Evolutionary conservation across 805 yeast genomes (phyloP), one percentile per base, ranked within the genome.

Genomic region (Metschnikowia noctiluminum): DNA sequence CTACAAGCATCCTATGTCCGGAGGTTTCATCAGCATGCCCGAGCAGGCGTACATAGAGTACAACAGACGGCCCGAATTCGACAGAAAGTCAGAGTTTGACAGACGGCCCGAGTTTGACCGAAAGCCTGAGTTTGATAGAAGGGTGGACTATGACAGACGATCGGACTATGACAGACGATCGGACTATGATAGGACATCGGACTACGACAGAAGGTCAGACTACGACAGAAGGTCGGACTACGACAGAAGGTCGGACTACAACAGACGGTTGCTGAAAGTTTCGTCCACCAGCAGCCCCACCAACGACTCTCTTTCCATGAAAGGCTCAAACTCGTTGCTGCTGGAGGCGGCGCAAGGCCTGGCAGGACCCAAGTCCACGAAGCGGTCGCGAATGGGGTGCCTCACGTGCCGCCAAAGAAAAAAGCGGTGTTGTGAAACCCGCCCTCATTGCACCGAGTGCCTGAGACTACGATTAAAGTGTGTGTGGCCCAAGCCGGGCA

Each of bases 341-440:
- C 7, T 15, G 11, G 45, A 40, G 6, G 14, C 46, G 28, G 38
- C 42, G 35, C 45, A 32, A 15, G 21, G 26, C 14, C 26, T 15
- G 14, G 37, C 38, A 6, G 49, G 42, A 8, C 41, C 35, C 32
- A 54, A 52, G 16, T 59, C 59, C 7, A 56, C 71, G n/a, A 79
- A 71, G 56, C 69, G 89, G 48, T 81, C 86, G 14, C 73, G 88
- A 58, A 73, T 76, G 74, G 96, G 96, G 0, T 87, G 95, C 62
- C 69, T 85, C 38, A 85, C 95, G 1, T 87, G 96, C 57, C 77
- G 94, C 40, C 80, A 78, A 50, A 67, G 96, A 27, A 87, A 87
- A 71, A 87, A 86, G 62, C 74, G 90, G 47, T 87, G 95, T 55
- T 85, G 88, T 59, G 94, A 87, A 61, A 69, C 74, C 1, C 75